Base-by-base conservation (phyloP, 805 yeast genomes). In the Candida endomychidarum region DNA sequence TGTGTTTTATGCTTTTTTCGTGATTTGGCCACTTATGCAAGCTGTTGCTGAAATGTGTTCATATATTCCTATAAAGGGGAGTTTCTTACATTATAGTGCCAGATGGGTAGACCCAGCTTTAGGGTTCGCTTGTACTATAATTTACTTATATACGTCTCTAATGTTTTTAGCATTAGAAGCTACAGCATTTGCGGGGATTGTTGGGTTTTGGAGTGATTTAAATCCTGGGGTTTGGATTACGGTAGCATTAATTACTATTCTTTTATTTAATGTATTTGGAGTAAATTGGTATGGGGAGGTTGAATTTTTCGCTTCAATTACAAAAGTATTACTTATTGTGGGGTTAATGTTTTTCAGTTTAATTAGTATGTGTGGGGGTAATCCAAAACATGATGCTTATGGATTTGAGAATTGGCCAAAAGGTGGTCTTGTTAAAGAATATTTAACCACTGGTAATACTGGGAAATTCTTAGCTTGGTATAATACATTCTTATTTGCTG, bases 231-330 rank as follows among this genome's bases (percentile, higher is more conserved):
- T 61, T 7, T 60, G 57, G 47, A 63, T 62, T 38, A 49, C 66
- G 26, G 34, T 62, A 7, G 57, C 56, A 2, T 41, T 62, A 32
- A 57, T 58, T n/a, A 31, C 57, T 7, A 57, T 52, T 23, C 42
- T 60, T n/a, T 34, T 54, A 7, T 59, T 63, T 49, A 62, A 63
- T 34, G 38, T 58, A 8, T 53, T 60, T 32, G 66, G 61, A 11
- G 70, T 63, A 22, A 57, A 52, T 28, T 50, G 57, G 47, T 64
- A 63, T 40, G 69, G 74, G 23, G 86, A 83, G 48, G 74, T 56
- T 19, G 70, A 65, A 46, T 63, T 63, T 34, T 48, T 52, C 45
- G 52, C 60, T 21, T 53, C 65, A 27, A 51, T 63, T 38, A 56
- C 63, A n/a, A 65, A 65, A 45, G 63, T 64, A 4, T 27, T 65